Percentiles rank a stretch among this genome's conserved stretches.
Conservation (phyloP, 2,329 filamentous ascomycete genomes). For the Aspergillus oerlinghausenensis region DNA sequence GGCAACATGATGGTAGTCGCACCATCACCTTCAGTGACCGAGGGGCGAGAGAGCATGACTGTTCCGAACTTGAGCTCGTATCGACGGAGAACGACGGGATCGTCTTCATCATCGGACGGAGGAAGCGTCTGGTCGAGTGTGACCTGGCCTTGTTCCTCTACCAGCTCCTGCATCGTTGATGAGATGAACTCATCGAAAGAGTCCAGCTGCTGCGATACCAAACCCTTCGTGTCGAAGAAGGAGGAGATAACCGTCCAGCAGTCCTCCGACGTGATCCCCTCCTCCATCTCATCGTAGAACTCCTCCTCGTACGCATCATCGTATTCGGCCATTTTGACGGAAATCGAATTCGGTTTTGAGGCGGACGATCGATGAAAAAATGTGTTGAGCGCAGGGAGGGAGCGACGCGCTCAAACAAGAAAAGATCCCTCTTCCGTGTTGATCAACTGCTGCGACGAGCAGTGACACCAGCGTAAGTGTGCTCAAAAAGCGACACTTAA, state of each 20-base stretch:
- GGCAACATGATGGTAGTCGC: constrained; percentile 80
- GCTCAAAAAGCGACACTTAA: neutral
- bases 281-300: constrained; percentile 62
- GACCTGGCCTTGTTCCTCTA: constrained; percentile 85
- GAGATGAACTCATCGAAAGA: constrained; percentile 97
- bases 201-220: constrained; percentile 95
- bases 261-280: constrained; percentile 88
- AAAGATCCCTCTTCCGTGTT: constrained; percentile 15
- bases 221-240: constrained; percentile 92
- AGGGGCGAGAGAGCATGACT: constrained; percentile 81
- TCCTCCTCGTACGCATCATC: constrained; percentile 65
- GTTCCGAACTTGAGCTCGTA: constrained; percentile 95
- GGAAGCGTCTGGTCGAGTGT: constrained; percentile 92
- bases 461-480: constrained; percentile 3
- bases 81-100: constrained; percentile 77
- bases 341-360: constrained; percentile 8
- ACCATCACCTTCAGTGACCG: constrained; percentile 89
- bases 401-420: constrained; percentile 21
- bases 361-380: neutral
- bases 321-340: constrained; percentile 50
- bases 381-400: constrained; percentile 19
- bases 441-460: constrained; percentile 9
- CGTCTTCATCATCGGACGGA: constrained; percentile 64
- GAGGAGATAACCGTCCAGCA: constrained; percentile 97
- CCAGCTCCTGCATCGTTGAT: constrained; percentile 89